Base-by-base conservation (phyloP, 1,284 basidiomycete species). In the Malassezia sympodialis region DNA sequence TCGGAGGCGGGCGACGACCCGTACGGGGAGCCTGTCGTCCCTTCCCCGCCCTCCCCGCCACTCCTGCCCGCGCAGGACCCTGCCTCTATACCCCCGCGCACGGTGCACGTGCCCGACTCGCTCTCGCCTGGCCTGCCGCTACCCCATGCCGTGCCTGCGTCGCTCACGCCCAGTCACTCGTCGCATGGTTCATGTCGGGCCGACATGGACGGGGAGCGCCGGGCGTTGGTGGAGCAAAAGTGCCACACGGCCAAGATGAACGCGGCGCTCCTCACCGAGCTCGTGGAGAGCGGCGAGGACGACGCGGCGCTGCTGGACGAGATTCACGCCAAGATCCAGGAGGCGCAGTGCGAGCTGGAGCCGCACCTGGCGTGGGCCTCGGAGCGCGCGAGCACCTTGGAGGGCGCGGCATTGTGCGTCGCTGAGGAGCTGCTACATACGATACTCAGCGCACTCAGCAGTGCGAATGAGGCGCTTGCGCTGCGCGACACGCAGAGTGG, bases 161-260 rank as follows among this genome's bases (percentile, higher is more conserved):
- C 41, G 8, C 41, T 26, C 21, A 28, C 23, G 41, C 41, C 27
- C 7, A 43, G 14, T 8, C 41, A 15, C 24, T 26, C 41, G 41
- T 43, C 24, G 17, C 4, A 26, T n/a, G 41, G 41, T 7, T 28
- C 37, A 21, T 15, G 21, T 8, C 14, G 11, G 3, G 15, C 6
- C 11, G 32, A 34, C 4, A 12, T 34, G 37, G 37, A 39, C 19
- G 37, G 6, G 8, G 37, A 3, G 19, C 37, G 37, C 11, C 7
- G 1, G 8, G 37, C 12, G 19, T 39, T 21, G 10, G 19, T 39
- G 2, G 37, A 39, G 37, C 32, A 21, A 24, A 37, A 41, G n/a
- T 51, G 54, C 43, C 30, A 17, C 17, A 32, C n/a, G n/a, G 54
- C 54, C 8, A 34, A 51, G 15, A 37, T 32, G 11, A 51, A 49